Base-by-base conservation (phyloP, 257 asterid genomes). In the Nicotiana benthamiana region DNA sequence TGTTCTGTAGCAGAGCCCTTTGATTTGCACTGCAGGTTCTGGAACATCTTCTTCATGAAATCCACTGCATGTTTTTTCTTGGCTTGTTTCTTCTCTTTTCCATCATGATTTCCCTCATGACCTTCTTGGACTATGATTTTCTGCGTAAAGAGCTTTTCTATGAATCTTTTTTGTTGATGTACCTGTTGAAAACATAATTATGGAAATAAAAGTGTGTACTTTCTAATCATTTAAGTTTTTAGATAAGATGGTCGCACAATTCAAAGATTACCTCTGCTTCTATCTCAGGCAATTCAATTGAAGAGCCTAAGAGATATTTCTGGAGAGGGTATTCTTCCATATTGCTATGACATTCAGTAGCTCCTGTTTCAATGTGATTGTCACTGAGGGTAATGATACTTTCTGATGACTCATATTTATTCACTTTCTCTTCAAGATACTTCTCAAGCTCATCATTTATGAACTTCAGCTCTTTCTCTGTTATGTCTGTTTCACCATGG, bases 401-500 rank as follows among this genome's bases (percentile, higher is more conserved):
- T 77, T 88, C 89, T 51, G 94, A 86, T 80, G 89, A 85, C 53
- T 88, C 91, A 62, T 87, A 85, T 81, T 89, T 96, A 76, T 89
- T 90, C 81, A 87, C 91, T 82, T 91, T 93, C 67, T 86, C 93
- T 77, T 89, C 91, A 30, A 92, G 87, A 81, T 91, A 89, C 83
- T 90, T 91, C 82, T 91, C 98, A 59, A 94, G 89, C 89, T 94
- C 95, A 80, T 83, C 83, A 77, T 84, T 92, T 86, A 89, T 86
- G 67, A 88, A 85, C 84, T 86, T 87, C 54, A 91, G 83, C 66
- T 93, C 90, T 74, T 88, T 85, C 83, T 89, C 92, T 75, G 89
- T 87, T 86, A 91, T 84, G 83, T 87, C 85, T 57, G 62, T 80
- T 85, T 84, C 87, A 83, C 80, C 82, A n/a, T 84, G 80, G 60